Conservation (phyloP, 371 early-diverging fungal species). For the Blastocladiella emersonii region DNA sequence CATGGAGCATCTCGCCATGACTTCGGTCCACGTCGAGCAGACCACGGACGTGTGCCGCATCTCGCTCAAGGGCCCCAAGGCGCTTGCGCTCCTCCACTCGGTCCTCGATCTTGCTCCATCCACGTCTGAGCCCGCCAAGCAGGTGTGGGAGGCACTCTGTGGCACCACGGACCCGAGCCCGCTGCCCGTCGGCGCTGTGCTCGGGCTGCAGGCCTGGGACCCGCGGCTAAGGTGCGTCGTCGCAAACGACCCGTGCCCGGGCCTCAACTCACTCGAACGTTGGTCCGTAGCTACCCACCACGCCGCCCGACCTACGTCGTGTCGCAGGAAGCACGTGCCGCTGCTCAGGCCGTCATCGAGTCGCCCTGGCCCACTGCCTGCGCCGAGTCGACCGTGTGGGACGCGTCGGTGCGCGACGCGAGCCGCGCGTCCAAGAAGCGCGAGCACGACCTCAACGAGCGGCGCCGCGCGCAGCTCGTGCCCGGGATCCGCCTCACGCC, state of each 20-base stretch:
- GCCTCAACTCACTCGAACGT: not conserved
- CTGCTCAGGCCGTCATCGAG: not conserved
- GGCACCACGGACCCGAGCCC: slow-evolving; percentile 42
- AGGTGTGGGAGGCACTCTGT: slow-evolving; percentile 30
- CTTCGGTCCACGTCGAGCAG: slow-evolving; percentile 9
- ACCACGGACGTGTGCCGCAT: not conserved
- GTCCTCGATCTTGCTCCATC: not conserved
- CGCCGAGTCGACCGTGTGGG: slow-evolving; percentile 43
- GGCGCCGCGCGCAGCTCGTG: slow-evolving; percentile 42
- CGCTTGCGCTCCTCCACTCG: not conserved
- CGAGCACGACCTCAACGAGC: slow-evolving; percentile 50
- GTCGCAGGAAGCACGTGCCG: not conserved
- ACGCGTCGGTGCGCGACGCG: slow-evolving; percentile 23
- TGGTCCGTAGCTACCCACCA: slow-evolving; percentile 2
- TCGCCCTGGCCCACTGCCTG: not conserved
- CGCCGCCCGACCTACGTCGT: not conserved
- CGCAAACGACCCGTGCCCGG: not conserved
- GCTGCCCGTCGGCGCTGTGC: slow-evolving; percentile 47
- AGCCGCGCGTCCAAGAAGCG: slow-evolving; percentile 27
- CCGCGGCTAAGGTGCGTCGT: slow-evolving; percentile 48
- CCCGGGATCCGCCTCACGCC: slow-evolving; percentile 55
- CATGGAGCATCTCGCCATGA: slow-evolving; percentile 9
- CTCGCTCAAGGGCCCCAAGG: slow-evolving; percentile 8
- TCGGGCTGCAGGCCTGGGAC: slow-evolving; percentile 53
- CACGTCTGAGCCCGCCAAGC: not conserved